These are phyloP conservation scores for Fusarium anthophilum DNA, from an alignment of 2,329 filamentous ascomycete species.

Conservation along the genomic window DNA sequence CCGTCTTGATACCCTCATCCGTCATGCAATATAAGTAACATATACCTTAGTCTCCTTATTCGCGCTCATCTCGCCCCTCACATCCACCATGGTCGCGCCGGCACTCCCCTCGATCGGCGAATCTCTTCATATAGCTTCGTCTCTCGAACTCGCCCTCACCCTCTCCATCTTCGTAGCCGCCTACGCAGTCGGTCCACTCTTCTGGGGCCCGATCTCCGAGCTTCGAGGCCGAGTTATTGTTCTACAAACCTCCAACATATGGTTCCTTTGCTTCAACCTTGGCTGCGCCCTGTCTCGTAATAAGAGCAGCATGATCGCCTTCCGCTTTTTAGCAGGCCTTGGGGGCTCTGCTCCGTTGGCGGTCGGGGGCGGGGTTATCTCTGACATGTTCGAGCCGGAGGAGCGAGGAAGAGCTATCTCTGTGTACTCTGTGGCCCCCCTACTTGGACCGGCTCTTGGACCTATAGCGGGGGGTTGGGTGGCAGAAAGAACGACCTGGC, in stretches of 20 bases:
- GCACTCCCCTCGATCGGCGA: background rate
- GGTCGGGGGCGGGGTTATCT: background rate
- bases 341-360: background rate
- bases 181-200: background rate
- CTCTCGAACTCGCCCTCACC: background rate
- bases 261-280: background rate
- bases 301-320: background rate
- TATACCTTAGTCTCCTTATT: background rate
- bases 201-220: background rate
- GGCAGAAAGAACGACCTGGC: slow-evolving; percentile 66
- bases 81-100: background rate
- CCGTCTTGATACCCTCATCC: background rate
- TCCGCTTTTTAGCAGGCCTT: background rate
- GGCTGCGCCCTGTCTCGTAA: background rate
- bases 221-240: background rate
- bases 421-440: slow-evolving; percentile 36
- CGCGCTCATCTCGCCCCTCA: background rate
- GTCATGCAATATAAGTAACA: background rate
- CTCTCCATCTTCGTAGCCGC: background rate
- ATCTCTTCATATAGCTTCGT: background rate
- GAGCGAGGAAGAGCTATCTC: background rate
- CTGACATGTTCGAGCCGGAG: background rate
- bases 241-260: background rate
- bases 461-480: slow-evolving; percentile 66
- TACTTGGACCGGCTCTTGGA: slow-evolving; percentile 49